These are phyloP conservation scores for Pseudogymnoascus destructans DNA, from an alignment of 2,329 filamentous ascomycete species.

Conservation along the genomic window DNA sequence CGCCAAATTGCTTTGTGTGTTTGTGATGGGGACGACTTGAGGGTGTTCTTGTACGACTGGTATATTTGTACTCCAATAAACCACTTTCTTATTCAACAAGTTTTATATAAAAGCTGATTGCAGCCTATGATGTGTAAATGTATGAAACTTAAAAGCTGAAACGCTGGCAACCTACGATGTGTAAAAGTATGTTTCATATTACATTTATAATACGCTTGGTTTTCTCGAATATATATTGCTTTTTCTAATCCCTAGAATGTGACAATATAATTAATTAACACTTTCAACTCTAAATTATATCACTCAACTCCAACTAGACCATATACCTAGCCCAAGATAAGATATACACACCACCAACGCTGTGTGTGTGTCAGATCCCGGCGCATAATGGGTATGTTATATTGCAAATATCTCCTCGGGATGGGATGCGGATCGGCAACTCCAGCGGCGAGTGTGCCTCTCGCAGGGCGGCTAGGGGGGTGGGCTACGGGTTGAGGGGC, in stretches of 20 bases:
- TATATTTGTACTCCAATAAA: no score
- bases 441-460: background rate
- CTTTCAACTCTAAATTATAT: background rate
- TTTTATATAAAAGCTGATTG: no score
- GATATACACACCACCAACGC: background rate
- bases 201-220: background rate
- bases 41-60: no score
- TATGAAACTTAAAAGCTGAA: no score
- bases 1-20: slow-evolving; percentile 10
- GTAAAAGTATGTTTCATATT: background rate
- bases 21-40: background rate
- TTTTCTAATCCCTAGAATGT: background rate
- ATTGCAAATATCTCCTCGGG: background rate
- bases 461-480: background rate
- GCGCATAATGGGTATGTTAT: background rate
- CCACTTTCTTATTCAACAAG: no score
- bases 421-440: background rate
- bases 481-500: background rate
- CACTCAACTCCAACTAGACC: background rate
- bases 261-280: background rate
- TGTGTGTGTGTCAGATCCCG: background rate
- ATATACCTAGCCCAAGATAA: background rate
- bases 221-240: background rate
- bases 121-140: no score
- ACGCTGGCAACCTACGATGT: no score